Conservation (phyloP, 2,329 filamentous ascomycete species). For the Coleophoma cylindrospora region DNA sequence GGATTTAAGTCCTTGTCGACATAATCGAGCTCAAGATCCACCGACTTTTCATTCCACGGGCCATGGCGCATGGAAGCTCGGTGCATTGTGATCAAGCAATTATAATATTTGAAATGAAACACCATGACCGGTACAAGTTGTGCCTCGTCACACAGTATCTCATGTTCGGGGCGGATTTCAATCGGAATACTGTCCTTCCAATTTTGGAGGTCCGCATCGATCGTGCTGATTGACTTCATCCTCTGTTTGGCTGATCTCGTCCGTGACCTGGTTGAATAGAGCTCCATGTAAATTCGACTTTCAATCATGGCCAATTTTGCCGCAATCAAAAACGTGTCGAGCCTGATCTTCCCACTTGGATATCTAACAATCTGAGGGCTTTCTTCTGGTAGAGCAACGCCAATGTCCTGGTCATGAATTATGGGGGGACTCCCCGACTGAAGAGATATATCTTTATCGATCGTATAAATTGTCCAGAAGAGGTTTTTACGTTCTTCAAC, state of each 20-base stretch:
- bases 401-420: conserved; percentile 6
- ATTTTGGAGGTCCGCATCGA: conserved; percentile 17
- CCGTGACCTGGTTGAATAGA: conserved; percentile 19
- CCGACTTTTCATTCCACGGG: background rate
- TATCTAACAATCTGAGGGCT: background rate
- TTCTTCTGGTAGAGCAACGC: conserved; percentile 3
- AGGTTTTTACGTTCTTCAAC: background rate
- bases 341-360: background rate
- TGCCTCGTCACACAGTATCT: conserved; percentile 10
- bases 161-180: conserved; percentile 18
- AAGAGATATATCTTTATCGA: conserved; percentile 5
- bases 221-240: conserved; percentile 11
- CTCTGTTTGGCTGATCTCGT: conserved; percentile 16
- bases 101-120: conserved; percentile 19
- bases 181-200: conserved; percentile 17
- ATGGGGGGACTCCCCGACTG: conserved; percentile 3
- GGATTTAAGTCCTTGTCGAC: background rate
- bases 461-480: background rate
- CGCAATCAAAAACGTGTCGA: conserved; percentile 9
- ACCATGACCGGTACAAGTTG: conserved; percentile 14
- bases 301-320: conserved; percentile 14
- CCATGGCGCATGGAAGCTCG: background rate
- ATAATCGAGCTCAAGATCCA: background rate
- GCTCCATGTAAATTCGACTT: conserved; percentile 16
- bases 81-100: conserved; percentile 11